phyloP scores from a whole-genome alignment of 768 basidiomycete genomes.

The Boletus rubroflammeus region DNA sequence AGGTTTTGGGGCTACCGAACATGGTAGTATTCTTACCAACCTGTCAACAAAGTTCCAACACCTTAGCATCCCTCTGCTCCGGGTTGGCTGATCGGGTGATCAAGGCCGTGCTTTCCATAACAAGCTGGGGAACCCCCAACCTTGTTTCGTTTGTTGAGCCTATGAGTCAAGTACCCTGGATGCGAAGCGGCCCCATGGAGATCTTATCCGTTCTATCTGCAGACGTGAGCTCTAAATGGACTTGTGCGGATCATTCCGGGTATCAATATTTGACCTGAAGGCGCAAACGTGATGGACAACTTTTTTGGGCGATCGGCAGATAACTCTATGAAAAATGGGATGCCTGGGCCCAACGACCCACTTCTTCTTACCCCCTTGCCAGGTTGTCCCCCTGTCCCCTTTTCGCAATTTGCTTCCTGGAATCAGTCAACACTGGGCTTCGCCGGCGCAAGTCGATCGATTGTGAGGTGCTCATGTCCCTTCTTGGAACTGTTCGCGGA shows the following conservation, averaged over 20 bases:
- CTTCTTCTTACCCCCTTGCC: background rate
- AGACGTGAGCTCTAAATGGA: constrained; percentile 16
- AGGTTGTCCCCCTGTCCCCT: background rate
- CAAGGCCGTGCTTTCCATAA: constrained; percentile 10
- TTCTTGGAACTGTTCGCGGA: background rate
- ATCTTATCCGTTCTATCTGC: constrained; percentile 26
- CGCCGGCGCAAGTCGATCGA: constrained; percentile 3
- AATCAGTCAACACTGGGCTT: background rate
- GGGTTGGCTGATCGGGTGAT: constrained; percentile 12
- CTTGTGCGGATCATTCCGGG: constrained; percentile 28
- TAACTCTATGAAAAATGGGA: background rate
- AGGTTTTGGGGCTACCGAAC: constrained; percentile 17
- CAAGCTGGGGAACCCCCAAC: constrained; percentile 14
- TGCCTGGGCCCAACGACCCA: constrained; percentile 1
- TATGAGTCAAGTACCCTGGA: constrained; percentile 19
- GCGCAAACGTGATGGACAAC: constrained; percentile 16
- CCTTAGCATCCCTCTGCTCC: background rate
- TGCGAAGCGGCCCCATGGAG: constrained; percentile 10
- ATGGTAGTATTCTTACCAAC: constrained; percentile 10
- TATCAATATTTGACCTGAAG: constrained; percentile 8
- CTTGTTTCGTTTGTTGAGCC: constrained; percentile 13
- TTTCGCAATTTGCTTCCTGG: background rate
- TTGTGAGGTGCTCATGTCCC: background rate
- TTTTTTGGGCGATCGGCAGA: constrained; percentile 14
- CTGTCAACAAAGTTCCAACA: constrained; percentile 8